These are phyloP conservation scores for Wickerhamiella brachini DNA, from an alignment of 805 yeast genomes.

Conservation along the genomic window DNA sequence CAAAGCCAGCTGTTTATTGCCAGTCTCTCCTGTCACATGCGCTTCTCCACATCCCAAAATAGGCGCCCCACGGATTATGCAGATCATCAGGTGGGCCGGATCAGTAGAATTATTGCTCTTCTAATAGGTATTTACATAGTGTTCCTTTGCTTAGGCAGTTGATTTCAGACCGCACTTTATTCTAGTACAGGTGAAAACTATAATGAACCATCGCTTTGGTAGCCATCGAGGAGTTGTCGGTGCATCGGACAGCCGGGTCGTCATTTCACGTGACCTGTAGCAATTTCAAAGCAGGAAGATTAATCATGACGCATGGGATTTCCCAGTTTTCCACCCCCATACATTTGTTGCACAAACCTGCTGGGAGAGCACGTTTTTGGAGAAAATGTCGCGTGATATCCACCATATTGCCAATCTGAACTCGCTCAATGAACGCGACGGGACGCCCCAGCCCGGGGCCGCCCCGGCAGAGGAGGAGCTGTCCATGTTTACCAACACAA, in stretches of 20 bases:
- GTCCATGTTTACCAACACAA: slow-evolving; percentile 29
- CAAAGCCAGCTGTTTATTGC: too few species aligned
- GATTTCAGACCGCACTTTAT: too few species aligned
- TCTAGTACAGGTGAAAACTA: too few species aligned
- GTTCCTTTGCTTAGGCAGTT: too few species aligned
- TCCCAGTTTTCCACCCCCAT: neutral
- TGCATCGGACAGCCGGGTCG: neutral
- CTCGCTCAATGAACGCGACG: slow-evolving; percentile 1
- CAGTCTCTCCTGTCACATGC: neutral
- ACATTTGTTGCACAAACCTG: neutral
- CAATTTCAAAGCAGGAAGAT: neutral
- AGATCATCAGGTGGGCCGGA: neutral
- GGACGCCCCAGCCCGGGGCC: slow-evolving; percentile 6
- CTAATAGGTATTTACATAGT: too few species aligned
- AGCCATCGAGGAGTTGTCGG: neutral
- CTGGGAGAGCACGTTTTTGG: neutral
- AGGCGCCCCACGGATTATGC: neutral
- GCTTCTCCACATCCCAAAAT: neutral
- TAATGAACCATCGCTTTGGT: too few species aligned
- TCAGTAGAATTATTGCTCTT: too few species aligned
- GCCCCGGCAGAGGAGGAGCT: slow-evolving; percentile 25
- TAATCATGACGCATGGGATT: neutral
- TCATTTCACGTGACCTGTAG: neutral
- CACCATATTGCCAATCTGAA: slow-evolving; percentile 5
- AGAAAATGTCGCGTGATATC: slow-evolving; percentile 2